Percentiles rank a stretch among this genome's conserved stretches.
These are phyloP conservation scores for Aspergillus hancockii DNA, from an alignment of 495 filamentous ascomycete genomes.

Conservation along the genomic window DNA sequence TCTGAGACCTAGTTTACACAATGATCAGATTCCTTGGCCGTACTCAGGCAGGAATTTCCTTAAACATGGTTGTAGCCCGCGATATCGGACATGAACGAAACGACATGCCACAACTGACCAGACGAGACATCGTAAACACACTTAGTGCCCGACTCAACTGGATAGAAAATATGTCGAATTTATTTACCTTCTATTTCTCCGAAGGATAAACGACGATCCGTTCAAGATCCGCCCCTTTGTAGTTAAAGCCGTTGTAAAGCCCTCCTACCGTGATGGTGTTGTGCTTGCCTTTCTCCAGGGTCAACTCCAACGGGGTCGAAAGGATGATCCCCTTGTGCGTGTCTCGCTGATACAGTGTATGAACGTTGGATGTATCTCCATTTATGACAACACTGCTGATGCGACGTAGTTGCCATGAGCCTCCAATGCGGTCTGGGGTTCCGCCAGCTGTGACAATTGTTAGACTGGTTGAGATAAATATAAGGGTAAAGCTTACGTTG, in stretches of 20 bases:
- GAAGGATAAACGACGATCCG: conserved; percentile 29
- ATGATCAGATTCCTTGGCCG: too few species aligned
- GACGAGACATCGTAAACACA: too few species aligned
- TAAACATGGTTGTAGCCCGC: too few species aligned
- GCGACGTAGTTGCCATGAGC: conserved; percentile 29
- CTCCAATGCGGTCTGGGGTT: conserved; percentile 27
- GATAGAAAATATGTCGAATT: too few species aligned
- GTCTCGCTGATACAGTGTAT: conserved; percentile 28
- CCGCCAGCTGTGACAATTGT: conserved; percentile 21
- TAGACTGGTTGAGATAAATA: background rate
- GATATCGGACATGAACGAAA: too few species aligned
- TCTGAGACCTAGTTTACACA: too few species aligned
- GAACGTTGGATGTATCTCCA: conserved; percentile 20
- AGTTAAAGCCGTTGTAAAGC: conserved; percentile 24
- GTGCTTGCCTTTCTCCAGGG: conserved; percentile 24
- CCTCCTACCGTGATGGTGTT: conserved; percentile 29
- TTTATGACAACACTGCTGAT: conserved; percentile 30
- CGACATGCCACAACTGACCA: too few species aligned
- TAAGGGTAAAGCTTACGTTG: conserved; percentile 24
- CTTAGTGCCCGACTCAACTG: too few species aligned
- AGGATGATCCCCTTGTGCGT: conserved; percentile 32
- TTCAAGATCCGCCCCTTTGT: conserved; percentile 29
- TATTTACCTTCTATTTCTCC: conserved; percentile 15
- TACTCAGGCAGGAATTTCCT: too few species aligned
- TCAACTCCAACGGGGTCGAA: conserved; percentile 26